Evolutionary conservation across 2,329 filamentous ascomycete genomes (phyloP), one percentile per base, ranked within the genome.

Genomic region (Venturia oleaginea): DNA sequence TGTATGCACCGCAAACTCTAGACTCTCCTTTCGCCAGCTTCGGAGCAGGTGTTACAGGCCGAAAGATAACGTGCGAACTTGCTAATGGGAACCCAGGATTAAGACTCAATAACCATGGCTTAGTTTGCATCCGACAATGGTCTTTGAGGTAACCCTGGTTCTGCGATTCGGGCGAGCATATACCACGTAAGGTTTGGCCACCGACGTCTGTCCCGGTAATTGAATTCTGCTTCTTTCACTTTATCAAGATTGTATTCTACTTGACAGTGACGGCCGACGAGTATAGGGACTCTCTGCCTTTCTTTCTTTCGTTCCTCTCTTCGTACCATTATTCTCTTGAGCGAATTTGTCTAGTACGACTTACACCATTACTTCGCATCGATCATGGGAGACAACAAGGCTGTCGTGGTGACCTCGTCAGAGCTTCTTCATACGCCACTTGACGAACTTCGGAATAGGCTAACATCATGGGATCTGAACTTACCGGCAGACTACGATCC

Each of bases 391-490:
- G 37, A 60, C 4, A 37, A 60, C 7, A 54, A 62, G n/a, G 32
- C 38, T 15, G 61, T 54, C 24, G 51, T 42, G 17, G 62, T 64
- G 30, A 64, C 62, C 46, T 37, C 32, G 0, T 55, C 51, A 32
- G 48, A 64, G 37, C 42, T 59, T n/a, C n/a, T 32, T 8, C 42
- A 64, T 8, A 40, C 48, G 24, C 62, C 48, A 10, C 30, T 51
- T 13, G 57, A 64, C 27, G 60, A 65, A 22, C 15, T 65, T 37
- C 27, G 48, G 17, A 63, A 63, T 11, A 22, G 64, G 24, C 37
- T 57, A 24, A 55, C 40, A 17, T 65, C 65, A 59, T 66, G 65
- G 63, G 65, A 66, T 57, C 55, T 65, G 13, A 66, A 66, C 30
- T 46, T 66, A 37, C 65, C 65, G 19, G 54, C 48, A 10, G 61